These are phyloP conservation scores for Haplographium delicatum DNA, from an alignment of 495 filamentous ascomycete species.

Conservation along the genomic window DNA sequence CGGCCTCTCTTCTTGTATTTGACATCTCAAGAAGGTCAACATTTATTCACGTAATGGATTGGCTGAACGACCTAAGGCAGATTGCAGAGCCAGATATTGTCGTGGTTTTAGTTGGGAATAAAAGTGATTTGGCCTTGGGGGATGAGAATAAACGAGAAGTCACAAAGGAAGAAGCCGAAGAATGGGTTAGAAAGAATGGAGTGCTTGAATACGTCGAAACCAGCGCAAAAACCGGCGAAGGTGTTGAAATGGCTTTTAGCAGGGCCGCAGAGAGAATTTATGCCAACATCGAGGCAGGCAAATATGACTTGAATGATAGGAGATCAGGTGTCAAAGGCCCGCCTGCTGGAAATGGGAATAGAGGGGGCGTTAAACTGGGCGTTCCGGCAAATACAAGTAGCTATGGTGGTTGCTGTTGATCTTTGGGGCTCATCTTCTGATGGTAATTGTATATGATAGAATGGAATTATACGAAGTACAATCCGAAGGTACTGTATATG, in stretches of 20 bases:
- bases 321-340: constrained; percentile 87
- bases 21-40: constrained; percentile 86
- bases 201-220: constrained; percentile 92
- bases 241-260: constrained; percentile 88
- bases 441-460: neutral
- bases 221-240: constrained; percentile 88
- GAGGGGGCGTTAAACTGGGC: constrained; percentile 33
- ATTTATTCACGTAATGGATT: constrained; percentile 77
- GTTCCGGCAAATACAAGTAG: constrained; percentile 22
- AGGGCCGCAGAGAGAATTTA: constrained; percentile 91
- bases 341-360: constrained; percentile 37
- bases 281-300: constrained; percentile 88
- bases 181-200: constrained; percentile 78
- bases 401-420: constrained; percentile 18
- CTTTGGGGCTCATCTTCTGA: neutral
- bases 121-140: constrained; percentile 65
- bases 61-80: constrained; percentile 86
- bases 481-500: too few species aligned
- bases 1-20: constrained; percentile 88
- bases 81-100: constrained; percentile 94
- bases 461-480: neutral
- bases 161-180: constrained; percentile 69
- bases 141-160: constrained; percentile 70
- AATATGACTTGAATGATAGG: constrained; percentile 90
- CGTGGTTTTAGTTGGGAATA: constrained; percentile 92